Base-by-base conservation (phyloP, 768 basidiomycete species). In the Chlorophyllum brunneum region DNA sequence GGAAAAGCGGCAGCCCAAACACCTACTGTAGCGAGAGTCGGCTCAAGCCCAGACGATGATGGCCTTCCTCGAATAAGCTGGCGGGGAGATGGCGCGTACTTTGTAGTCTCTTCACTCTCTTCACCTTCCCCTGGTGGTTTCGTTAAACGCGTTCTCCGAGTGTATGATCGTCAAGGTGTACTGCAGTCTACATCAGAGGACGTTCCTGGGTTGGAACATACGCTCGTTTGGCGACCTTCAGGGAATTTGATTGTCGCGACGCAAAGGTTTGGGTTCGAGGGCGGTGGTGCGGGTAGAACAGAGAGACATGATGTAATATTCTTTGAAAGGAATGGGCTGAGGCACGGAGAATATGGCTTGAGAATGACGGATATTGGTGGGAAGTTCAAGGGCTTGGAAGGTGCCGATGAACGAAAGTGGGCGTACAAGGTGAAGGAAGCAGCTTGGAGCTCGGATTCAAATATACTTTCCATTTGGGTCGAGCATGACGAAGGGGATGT, bases 301-400 rank as follows among this genome's bases (percentile, higher is more conserved):
- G 86, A 80, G 16, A 74, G 78, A 52, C 87, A 95, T 61, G 92
- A 95, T 59, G 74, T 98, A 5, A 83, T 98, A 0, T 95, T 98
- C 69, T 94, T 95, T 54, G 97, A 99, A 71, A 75, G 92, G 58
- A 99, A 99, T 66, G 97, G 97, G 1, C 68, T 99, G 54, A 70
- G 94, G 54, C 90, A 97, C 60, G 91, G 93, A 4, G 93, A 97
- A 50, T 98, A 97, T 65, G 76, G 73, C 30, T 63, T 98, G 31
- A 69, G 74, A 22, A 64, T 66, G 8, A 64, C 55, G 1, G 67
- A 71, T 33, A 51, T 75, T 22, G 48, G 48, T 2, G 61, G 70
- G 52, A 62, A 60, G 51, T 61, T 78, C 34, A 71, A 77, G 36
- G 61, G 57, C n/a, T 51, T 62, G 30, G 52, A 63, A 18, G 56